Evolutionary conservation across 306 rosid species (phyloP).

Genomic region (Quercus aquifolioides): DNA sequence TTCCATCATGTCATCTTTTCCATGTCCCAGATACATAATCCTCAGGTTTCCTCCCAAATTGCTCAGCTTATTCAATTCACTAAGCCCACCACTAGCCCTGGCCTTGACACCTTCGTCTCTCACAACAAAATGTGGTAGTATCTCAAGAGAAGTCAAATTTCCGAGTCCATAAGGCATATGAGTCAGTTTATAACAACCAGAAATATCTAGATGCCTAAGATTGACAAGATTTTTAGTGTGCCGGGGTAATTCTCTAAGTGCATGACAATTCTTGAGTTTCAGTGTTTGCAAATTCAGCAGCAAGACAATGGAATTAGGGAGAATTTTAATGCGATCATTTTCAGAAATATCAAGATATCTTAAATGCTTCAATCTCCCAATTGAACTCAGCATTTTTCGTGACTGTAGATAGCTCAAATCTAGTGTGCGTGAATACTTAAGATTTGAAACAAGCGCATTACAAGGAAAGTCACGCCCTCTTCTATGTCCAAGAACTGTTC

Average conservation of each 20-base stretch:
- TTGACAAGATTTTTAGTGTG: background rate
- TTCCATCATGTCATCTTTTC: background rate
- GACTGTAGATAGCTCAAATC: conserved; percentile 11
- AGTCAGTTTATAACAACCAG: background rate
- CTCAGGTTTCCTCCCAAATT: background rate
- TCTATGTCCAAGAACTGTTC: background rate
- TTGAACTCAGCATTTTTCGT: background rate
- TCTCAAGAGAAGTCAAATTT: background rate
- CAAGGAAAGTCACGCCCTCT: background rate
- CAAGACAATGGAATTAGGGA: background rate
- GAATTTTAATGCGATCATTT: background rate
- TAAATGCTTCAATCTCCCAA: conserved; percentile 15
- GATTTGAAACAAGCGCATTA: background rate
- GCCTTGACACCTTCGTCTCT: background rate
- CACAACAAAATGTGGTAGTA: conserved; percentile 9
- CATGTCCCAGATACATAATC: background rate
- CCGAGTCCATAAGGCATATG: background rate
- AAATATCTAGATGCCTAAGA: conserved; percentile 15
- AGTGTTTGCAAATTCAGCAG: background rate
- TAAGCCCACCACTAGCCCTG: background rate
- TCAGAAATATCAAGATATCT: background rate
- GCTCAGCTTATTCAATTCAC: background rate
- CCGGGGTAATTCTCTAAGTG: conserved; percentile 7
- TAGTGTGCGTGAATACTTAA: conserved; percentile 1
- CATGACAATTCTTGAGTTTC: background rate